Base-by-base conservation (phyloP, 257 asterid species). In the Forsythia viridissima region DNA sequence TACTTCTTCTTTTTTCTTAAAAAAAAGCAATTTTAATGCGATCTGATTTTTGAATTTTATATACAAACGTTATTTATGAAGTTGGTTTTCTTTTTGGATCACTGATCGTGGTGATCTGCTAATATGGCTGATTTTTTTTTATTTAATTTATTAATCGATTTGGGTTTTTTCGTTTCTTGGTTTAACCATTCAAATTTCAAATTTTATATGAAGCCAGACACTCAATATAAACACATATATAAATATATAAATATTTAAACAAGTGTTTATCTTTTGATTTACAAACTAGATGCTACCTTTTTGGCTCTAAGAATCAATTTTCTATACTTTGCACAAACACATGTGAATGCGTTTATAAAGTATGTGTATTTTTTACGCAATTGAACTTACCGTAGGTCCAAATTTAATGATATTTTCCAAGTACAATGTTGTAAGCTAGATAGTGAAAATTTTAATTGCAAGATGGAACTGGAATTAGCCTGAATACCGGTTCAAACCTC, bases 11-110 rank as follows among this genome's bases (percentile, higher is more conserved):
- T 30, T 39, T 1, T 24, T 44, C 38, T 0, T 44, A 34, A 1
- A 21, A 5, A 12, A 3, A 21, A 42, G 12, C 78, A 76, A 43
- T 55, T 80, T 16, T 24, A 38, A 13, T 78, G 24, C 52, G 42
- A 20, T n/a, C 69, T 72, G 42, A 41, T 73, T 80, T 42, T 42
- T 34, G 51, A 69, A 36, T n/a, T 57, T 63, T 57, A 15, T 8
- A 24, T 2, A 57, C 38, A 44, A 42, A 57, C 46, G 10, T 30
- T 59, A 10, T 72, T 36, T 30, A 70, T 51, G 75, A 69, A 20
- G 69, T 36, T 67, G 42, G 61, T 78, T 77, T 76, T 71, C 72
- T 65, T 71, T 83, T 73, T 11, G 79, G 73, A 72, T 86, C 73
- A 73, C 42, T 71, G 83, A 81, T 82, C 73, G 48, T 68, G 74